These are phyloP conservation scores for Lumnitzera racemosa DNA, from an alignment of 345 rosid species.

Conservation along the genomic window DNA sequence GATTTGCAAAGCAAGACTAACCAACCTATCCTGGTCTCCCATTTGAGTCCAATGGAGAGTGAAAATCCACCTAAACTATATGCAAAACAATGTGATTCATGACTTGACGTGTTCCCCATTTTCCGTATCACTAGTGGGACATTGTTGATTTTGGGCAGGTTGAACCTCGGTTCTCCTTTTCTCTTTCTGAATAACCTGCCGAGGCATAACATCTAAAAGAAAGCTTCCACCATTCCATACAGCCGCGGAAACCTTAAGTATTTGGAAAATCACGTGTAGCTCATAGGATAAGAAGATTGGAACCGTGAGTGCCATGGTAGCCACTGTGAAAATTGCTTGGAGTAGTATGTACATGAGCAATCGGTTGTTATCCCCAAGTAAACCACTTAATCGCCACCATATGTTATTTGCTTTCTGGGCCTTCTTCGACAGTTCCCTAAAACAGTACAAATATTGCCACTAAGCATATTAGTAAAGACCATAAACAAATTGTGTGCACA, in stretches of 20 bases:
- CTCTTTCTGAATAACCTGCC: conserved; percentile 81
- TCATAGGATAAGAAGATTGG: conserved; percentile 80
- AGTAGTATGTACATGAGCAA: conserved; percentile 64
- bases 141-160: conserved; percentile 11
- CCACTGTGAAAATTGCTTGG: conserved; percentile 80
- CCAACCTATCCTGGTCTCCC: no score
- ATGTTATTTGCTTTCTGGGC: conserved; percentile 80
- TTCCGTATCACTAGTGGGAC: background rate
- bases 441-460: background rate
- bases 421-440: conserved; percentile 79
- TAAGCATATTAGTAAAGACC: no score
- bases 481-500: no score
- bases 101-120: background rate
- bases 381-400: conserved; percentile 81
- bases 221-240: conserved; percentile 96
- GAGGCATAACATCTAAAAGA: conserved; percentile 80
- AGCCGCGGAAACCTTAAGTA: conserved; percentile 80
- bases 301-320: conserved; percentile 88
- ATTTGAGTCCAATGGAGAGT: no score
- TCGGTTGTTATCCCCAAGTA: conserved; percentile 84
- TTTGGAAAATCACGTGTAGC: conserved; percentile 63
- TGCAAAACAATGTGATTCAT: background rate
- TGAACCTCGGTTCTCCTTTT: conserved; percentile 47
- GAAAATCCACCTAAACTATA: no score
- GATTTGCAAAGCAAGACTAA: no score